Percentiles rank a stretch among this genome's conserved stretches.
Evolutionary conservation across 208 protist genomes (phyloP).

Genomic region (Trichomonas gallinae): DNA sequence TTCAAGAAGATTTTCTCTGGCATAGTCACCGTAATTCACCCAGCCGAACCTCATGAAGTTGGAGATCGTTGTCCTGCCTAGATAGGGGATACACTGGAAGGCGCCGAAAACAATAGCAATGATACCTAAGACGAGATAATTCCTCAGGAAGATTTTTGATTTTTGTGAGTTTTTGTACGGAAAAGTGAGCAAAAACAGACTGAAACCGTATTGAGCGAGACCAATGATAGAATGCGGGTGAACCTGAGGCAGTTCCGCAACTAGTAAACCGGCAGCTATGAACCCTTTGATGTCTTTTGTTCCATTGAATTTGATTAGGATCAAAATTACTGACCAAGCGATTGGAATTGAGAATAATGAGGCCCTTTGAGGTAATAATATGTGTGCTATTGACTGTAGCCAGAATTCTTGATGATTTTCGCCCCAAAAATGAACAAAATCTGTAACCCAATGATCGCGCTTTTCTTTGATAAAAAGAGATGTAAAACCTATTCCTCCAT

Average conservation of each 20-base stretch:
- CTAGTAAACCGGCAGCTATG: background rate
- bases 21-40: background rate
- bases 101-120: background rate
- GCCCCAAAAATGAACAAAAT: conserved; percentile 1
- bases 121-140: background rate
- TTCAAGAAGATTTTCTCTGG: background rate
- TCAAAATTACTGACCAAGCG: background rate
- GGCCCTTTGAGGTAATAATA: background rate
- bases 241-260: background rate
- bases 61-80: background rate
- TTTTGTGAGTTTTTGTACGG: background rate
- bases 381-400: background rate
- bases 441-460: background rate
- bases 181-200: background rate
- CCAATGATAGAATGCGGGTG: background rate
- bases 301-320: background rate
- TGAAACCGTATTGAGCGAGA: background rate
- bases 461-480: background rate
- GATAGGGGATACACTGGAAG: background rate
- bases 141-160: background rate
- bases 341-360: background rate
- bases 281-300: background rate
- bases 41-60: background rate
- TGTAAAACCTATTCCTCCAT: background rate
- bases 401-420: background rate